phyloP scores from a whole-genome alignment of 805 yeast genomes.

The Starmerella scarabaei region DNA sequence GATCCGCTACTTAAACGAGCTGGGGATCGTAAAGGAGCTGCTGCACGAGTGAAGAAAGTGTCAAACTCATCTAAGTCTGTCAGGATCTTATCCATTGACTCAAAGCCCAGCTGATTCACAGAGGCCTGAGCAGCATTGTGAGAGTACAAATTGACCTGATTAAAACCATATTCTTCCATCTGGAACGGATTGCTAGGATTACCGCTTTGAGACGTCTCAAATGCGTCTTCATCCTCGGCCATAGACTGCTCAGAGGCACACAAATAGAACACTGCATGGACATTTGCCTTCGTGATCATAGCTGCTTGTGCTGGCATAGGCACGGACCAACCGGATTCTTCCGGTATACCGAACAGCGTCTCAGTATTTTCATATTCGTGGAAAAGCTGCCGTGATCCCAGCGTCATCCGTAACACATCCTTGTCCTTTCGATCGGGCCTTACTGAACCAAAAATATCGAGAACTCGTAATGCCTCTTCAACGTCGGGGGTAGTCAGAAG shows the following conservation, averaged over 20 bases:
- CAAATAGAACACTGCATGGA: constrained; percentile 87
- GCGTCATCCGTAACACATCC: constrained; percentile 80
- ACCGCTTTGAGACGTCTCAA: neutral
- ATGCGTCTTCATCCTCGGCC: constrained; percentile 2
- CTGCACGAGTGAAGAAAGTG: constrained; percentile 20
- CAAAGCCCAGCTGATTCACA: constrained; percentile 9
- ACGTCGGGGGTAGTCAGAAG: constrained; percentile 73
- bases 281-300: constrained; percentile 77
- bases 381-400: constrained; percentile 66
- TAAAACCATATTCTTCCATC: constrained; percentile 23
- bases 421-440: constrained; percentile 85
- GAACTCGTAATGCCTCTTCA: constrained; percentile 74
- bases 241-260: constrained; percentile 36
- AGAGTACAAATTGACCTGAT: constrained; percentile 1
- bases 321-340: constrained; percentile 92
- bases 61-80: constrained; percentile 23
- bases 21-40: constrained; percentile 8
- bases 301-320: constrained; percentile 92
- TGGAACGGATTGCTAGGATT: constrained; percentile 10
- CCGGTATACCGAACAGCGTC: constrained; percentile 88
- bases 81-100: constrained; percentile 22
- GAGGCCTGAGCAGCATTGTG: constrained; percentile 6
- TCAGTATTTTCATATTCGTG: constrained; percentile 77
- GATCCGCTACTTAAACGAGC: neutral
- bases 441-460: constrained; percentile 73